These are phyloP conservation scores for Panus rudis DNA, from an alignment of 768 basidiomycete species.

Conservation along the genomic window DNA sequence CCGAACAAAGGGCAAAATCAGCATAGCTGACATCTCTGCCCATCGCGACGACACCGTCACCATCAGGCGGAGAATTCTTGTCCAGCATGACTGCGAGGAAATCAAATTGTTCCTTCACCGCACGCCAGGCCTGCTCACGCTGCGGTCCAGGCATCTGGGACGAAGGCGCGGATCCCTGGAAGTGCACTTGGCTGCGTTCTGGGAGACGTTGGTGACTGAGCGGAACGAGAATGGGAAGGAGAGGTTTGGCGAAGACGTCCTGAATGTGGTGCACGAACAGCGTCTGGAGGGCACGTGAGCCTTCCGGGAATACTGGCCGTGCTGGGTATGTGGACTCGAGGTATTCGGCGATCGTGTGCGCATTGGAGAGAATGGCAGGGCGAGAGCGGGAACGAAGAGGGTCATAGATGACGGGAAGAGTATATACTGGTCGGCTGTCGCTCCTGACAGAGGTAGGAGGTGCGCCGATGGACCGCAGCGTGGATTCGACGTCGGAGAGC, in stretches of 20 bases:
- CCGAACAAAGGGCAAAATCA: constrained; percentile 67
- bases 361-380: constrained; percentile 51
- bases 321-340: constrained; percentile 64
- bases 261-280: constrained; percentile 68
- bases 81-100: constrained; percentile 59
- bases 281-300: constrained; percentile 58
- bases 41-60: constrained; percentile 57
- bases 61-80: constrained; percentile 54
- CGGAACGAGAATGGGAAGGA: constrained; percentile 66
- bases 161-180: constrained; percentile 24
- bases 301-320: constrained; percentile 64
- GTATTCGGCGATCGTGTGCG: constrained; percentile 62
- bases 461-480: constrained; percentile 50
- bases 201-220: constrained; percentile 57
- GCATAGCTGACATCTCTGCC: constrained; percentile 64
- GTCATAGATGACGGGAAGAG: constrained; percentile 65
- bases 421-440: constrained; percentile 58
- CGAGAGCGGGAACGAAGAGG: constrained; percentile 36
- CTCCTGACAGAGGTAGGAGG: constrained; percentile 45
- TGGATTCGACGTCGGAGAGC: constrained; percentile 59
- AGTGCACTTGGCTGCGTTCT: constrained; percentile 46
- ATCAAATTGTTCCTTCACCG: constrained; percentile 60
- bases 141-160: constrained; percentile 31
- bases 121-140: constrained; percentile 58
- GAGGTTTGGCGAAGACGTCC: constrained; percentile 56